Evolutionary conservation across 2,329 filamentous ascomycete genomes (phyloP).

Genomic region (Diaporthe capsici): DNA sequence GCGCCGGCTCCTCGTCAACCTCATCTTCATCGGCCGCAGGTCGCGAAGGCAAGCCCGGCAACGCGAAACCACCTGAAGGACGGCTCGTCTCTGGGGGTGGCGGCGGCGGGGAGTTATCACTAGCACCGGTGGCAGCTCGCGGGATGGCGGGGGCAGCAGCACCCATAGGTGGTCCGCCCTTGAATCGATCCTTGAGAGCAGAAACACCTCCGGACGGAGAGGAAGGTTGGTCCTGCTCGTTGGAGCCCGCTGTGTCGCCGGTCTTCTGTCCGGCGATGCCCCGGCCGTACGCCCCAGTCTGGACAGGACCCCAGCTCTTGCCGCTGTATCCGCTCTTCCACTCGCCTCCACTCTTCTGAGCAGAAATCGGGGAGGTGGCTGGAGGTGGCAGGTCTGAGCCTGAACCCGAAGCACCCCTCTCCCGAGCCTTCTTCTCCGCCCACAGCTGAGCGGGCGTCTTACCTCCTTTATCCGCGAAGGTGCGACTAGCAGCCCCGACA

Average conservation of each 20-base stretch:
- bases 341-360: slow-evolving; percentile 81
- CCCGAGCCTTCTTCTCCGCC: slow-evolving; percentile 95
- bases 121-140: slow-evolving; percentile 55
- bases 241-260: slow-evolving; percentile 63
- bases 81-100: slow-evolving; percentile 75
- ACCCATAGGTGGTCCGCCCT: slow-evolving; percentile 80
- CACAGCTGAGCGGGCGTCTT: slow-evolving; percentile 98
- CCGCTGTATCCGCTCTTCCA: slow-evolving; percentile 95
- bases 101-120: slow-evolving; percentile 67
- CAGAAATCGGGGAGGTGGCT: slow-evolving; percentile 67
- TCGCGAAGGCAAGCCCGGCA: slow-evolving; percentile 80
- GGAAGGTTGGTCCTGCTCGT: slow-evolving; percentile 65
- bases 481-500: slow-evolving; percentile 86
- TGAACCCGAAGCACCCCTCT: slow-evolving; percentile 69
- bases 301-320: slow-evolving; percentile 90
- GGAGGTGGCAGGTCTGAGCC: slow-evolving; percentile 60
- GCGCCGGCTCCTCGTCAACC: slow-evolving; percentile 68
- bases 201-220: slow-evolving; percentile 76
- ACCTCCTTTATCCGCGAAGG: slow-evolving; percentile 93
- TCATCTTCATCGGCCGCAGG: slow-evolving; percentile 69
- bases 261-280: slow-evolving; percentile 74
- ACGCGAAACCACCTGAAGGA: slow-evolving; percentile 81
- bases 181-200: slow-evolving; percentile 86
- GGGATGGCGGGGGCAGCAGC: slow-evolving; percentile 55
- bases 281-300: slow-evolving; percentile 79